Percentiles rank a stretch among this genome's conserved stretches.
phyloP scores from a whole-genome alignment of 108 stramenopile genomes.

The Poteriospumella lacustris region DNA sequence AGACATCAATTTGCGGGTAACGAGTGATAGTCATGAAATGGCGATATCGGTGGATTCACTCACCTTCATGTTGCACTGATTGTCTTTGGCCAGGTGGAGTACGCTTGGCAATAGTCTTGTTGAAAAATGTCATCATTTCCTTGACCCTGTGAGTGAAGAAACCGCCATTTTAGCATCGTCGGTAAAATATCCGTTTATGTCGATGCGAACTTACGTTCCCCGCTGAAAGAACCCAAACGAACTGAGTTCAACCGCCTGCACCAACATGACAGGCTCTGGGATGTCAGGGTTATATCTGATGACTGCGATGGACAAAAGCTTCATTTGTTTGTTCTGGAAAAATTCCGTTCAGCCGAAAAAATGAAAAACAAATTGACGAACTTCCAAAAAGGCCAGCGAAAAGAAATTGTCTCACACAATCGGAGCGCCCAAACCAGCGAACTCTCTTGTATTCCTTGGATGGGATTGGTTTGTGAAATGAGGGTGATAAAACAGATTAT shows the following conservation, averaged over 20 bases:
- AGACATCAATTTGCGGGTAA: background rate
- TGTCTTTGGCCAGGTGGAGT: constrained; percentile 94
- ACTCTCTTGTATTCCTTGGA: too few species aligned
- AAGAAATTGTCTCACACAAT: too few species aligned
- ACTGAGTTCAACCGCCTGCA: constrained; percentile 21
- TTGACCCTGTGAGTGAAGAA: constrained; percentile 55
- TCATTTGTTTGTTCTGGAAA: too few species aligned
- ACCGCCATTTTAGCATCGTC: background rate
- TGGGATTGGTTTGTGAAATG: too few species aligned
- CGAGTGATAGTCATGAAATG: background rate
- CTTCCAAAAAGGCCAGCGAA: too few species aligned
- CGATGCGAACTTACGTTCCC: constrained; percentile 34
- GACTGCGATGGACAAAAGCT: background rate
- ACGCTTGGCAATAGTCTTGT: constrained; percentile 91
- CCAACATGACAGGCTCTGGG: constrained; percentile 22
- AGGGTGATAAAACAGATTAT: too few species aligned
- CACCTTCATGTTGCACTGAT: constrained; percentile 78
- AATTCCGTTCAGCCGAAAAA: too few species aligned
- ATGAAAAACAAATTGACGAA: too few species aligned
- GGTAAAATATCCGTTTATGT: too few species aligned
- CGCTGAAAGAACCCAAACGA: constrained; percentile 30
- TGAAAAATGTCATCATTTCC: constrained; percentile 95
- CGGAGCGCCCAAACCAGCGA: too few species aligned
- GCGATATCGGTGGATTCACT: background rate
- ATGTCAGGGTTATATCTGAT: constrained; percentile 14